These are phyloP conservation scores for Heliamphora pulchella DNA, from an alignment of 179 eudicot species.

Conservation along the genomic window DNA sequence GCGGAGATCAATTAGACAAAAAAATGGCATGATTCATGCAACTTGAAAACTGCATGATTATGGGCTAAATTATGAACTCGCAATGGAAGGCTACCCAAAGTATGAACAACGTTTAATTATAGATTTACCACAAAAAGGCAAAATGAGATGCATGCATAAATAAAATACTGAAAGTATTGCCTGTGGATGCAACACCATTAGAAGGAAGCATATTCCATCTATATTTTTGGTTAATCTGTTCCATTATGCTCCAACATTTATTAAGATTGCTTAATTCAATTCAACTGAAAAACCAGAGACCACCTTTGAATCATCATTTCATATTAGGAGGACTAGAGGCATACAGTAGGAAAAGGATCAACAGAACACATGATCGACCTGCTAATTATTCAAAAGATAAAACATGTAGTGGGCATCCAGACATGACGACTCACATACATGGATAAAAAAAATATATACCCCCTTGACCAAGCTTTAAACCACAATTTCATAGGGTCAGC, in stretches of 20 bases:
- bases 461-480: neutral
- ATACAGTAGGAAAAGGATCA: neutral
- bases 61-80: neutral
- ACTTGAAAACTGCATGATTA: neutral
- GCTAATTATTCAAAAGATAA: neutral
- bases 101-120: neutral
- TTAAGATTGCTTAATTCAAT: neutral
- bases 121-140: neutral
- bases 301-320: neutral
- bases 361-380: no score
- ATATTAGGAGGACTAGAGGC: neutral
- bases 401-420: neutral
- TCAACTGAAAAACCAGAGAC: neutral
- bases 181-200: neutral
- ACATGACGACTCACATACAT: neutral
- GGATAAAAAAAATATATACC: neutral
- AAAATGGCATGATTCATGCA: neutral
- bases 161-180: neutral
- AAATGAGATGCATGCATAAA: neutral
- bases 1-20: constrained; percentile 12
- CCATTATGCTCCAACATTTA: neutral
- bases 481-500: neutral
- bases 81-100: neutral
- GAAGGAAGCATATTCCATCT: neutral
- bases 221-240: neutral